A percentile compares a stretch with the other conserved stretches of the same genome.
These are phyloP conservation scores for Coemansia sp. DNA, from an alignment of 192 early-diverging fungal genomes.

Conservation along the genomic window DNA sequence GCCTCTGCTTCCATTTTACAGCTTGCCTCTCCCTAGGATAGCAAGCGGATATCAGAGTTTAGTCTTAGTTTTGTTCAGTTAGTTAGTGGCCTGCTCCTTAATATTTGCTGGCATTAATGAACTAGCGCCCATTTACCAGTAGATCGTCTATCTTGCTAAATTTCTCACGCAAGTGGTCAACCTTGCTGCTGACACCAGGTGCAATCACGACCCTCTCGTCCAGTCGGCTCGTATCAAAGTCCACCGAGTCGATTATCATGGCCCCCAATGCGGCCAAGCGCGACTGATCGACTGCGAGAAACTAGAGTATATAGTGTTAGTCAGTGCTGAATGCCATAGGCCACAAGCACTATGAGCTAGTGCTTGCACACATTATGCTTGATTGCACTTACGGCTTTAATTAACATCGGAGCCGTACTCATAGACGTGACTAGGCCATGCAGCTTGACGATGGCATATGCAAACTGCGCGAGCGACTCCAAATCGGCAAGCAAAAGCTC, in stretches of 20 bases:
- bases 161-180: slow-evolving; percentile 33
- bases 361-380: neutral
- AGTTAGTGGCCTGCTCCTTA: neutral
- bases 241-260: slow-evolving; percentile 31
- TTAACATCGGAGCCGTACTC: slow-evolving; percentile 15
- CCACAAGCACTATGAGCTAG: neutral
- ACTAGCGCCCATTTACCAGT: slow-evolving; percentile 22
- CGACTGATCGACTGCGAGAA: slow-evolving; percentile 23
- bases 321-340: neutral
- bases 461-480: slow-evolving; percentile 40
- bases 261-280: slow-evolving; percentile 28
- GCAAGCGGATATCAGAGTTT: no score
- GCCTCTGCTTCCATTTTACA: slow-evolving; percentile 33
- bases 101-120: neutral
- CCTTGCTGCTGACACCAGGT: slow-evolving; percentile 22
- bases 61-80: neutral
- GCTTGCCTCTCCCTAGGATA: slow-evolving; percentile 32
- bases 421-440: slow-evolving; percentile 21
- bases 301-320: slow-evolving; percentile 14
- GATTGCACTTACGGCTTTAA: slow-evolving; percentile 26
- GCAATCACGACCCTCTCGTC: slow-evolving; percentile 34
- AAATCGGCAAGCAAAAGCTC: slow-evolving; percentile 40
- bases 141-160: slow-evolving; percentile 25
- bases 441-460: slow-evolving; percentile 33
- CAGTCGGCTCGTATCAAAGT: slow-evolving; percentile 38